These are phyloP conservation scores for Alternaria incomplexa DNA, from an alignment of 2,329 filamentous ascomycete species.

Conservation along the genomic window DNA sequence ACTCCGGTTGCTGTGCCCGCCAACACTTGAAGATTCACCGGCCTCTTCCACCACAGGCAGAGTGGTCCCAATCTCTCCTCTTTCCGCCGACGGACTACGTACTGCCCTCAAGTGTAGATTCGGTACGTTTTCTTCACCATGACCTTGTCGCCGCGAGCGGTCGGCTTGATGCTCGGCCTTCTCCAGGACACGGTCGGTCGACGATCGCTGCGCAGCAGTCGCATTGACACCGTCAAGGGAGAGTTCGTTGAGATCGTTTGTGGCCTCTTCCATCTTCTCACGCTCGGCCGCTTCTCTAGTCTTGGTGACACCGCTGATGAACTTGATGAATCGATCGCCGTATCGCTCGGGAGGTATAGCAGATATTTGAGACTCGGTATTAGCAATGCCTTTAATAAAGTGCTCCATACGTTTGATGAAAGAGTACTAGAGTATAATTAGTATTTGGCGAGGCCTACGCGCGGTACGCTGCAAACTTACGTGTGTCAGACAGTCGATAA, in stretches of 20 bases:
- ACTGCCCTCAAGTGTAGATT: conserved; percentile 66
- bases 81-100: conserved; percentile 63
- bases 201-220: conserved; percentile 33
- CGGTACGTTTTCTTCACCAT: conserved; percentile 63
- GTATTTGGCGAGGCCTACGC: not conserved
- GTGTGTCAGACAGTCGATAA: conserved; percentile 97
- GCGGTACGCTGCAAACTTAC: conserved; percentile 61
- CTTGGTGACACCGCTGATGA: conserved; percentile 90
- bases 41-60: conserved; percentile 90
- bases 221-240: conserved; percentile 48
- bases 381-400: conserved; percentile 92
- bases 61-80: conserved; percentile 62
- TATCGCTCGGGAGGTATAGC: conserved; percentile 90
- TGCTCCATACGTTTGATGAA: conserved; percentile 94
- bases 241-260: conserved; percentile 45
- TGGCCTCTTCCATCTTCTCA: conserved; percentile 48
- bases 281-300: conserved; percentile 81
- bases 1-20: conserved; percentile 60
- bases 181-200: conserved; percentile 61
- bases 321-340: conserved; percentile 90
- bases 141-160: conserved; percentile 60
- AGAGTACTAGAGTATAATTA: conserved; percentile 72
- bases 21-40: conserved; percentile 75
- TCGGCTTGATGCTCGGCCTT: conserved; percentile 67
- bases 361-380: conserved; percentile 86